Percentiles rank a stretch among this genome's conserved stretches.
Evolutionary conservation across 2,329 filamentous ascomycete species (phyloP).

Genomic region (Venturia effusa): DNA sequence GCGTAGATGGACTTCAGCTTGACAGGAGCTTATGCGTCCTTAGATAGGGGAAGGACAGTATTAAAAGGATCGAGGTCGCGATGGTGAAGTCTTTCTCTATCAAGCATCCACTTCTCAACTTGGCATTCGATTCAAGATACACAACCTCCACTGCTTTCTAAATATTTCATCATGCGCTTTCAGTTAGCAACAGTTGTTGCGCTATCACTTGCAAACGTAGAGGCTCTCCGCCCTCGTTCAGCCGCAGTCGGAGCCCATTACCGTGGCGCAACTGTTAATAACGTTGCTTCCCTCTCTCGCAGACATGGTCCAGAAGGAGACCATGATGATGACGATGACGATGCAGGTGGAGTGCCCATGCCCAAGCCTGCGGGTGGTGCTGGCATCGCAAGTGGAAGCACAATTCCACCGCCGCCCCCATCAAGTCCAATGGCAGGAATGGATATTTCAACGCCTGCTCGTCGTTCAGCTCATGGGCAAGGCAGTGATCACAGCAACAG

Average conservation of each 20-base stretch:
- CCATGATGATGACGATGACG: too few species aligned
- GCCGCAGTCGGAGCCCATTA: not conserved
- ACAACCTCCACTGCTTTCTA: not conserved
- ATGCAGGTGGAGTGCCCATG: not conserved
- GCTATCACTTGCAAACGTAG: not conserved
- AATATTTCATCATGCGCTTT: not conserved
- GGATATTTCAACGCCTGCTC: not conserved
- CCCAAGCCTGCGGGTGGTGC: not conserved
- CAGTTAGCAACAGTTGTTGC: not conserved
- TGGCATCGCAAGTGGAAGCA: not conserved
- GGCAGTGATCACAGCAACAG: not conserved
- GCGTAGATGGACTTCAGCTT: constrained; percentile 1
- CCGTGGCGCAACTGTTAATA: not conserved
- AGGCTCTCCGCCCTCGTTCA: not conserved
- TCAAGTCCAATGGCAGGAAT: not conserved
- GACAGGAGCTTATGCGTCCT: constrained; percentile 1
- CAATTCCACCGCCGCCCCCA: not conserved
- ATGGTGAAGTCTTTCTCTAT: not conserved
- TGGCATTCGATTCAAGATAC: not conserved
- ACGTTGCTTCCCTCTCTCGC: not conserved
- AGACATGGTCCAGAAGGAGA: constrained; percentile 1
- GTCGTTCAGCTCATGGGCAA: not conserved
- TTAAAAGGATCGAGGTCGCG: not conserved
- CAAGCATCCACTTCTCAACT: not conserved
- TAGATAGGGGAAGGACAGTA: not conserved